Base-by-base conservation (phyloP, 1,284 basidiomycete species). In the Cryptococcus maquisensis region DNA sequence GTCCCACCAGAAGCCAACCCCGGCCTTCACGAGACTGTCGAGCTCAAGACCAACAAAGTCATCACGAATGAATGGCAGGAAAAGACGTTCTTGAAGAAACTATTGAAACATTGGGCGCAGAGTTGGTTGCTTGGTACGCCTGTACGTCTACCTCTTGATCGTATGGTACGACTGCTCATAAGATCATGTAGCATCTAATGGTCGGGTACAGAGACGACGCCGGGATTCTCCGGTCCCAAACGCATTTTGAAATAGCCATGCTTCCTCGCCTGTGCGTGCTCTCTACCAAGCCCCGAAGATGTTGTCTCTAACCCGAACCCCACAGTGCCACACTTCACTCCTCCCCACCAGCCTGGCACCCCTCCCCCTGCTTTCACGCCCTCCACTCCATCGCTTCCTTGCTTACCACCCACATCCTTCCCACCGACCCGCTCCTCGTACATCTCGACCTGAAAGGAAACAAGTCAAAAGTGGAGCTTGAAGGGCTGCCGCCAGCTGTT, bases 101-200 rank as follows among this genome's bases (percentile, higher is more conserved):
- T 97, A 44, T 82, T 98, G 52, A 95, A 94, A 69, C 92, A 95
- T 77, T 98, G 95, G 81, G 86, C 95, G 56, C 95, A 98, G 69
- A 94, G 90, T 2, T 97, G 91, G 74, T 81, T 97, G 18, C 81
- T 97, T 40, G 92, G 93, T 42, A 86, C 96, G 20, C 88, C 88
- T 13, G 89, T 92, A 66, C 63, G 86, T 77, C 16, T 41, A 13
- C 32, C 35, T 16, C 23, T 18, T 28, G 20, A 6, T 13, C 52
- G 39, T 5, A 8, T 24, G 37, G 16, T 18, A 28, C 20, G 7
- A 5, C 28, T 16, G 47, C 47, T 51, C 47, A 41, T 43, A 46
- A 10, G 8, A 10, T 46, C 49, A 44, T 62, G 2, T 68, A 94
- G 86, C 85, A 87, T 67, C 86, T 98, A 50, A 79, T 94, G 16